phyloP scores from a whole-genome alignment of 2,329 filamentous ascomycete species.

The Trichoderma sp. region DNA sequence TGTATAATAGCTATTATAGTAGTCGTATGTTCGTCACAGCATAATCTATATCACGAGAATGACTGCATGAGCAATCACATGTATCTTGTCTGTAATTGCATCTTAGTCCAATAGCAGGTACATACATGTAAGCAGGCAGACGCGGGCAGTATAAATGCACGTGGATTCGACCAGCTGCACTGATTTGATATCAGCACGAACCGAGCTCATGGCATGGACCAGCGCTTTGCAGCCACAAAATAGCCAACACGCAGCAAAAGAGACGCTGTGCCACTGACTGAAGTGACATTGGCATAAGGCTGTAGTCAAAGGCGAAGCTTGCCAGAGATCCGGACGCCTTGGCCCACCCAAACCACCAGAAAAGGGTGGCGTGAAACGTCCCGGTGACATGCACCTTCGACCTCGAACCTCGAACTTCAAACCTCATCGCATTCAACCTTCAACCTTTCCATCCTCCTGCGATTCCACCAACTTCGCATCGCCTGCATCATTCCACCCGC shows the following conservation, averaged over 20 bases:
- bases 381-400: conserved; percentile 7
- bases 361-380: conserved; percentile 17
- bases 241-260: not conserved
- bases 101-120: not conserved
- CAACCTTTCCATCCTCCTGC: not conserved
- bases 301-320: not conserved
- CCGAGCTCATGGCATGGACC: not conserved
- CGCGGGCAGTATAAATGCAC: not conserved
- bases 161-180: not conserved
- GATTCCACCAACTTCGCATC: not conserved
- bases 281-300: not conserved
- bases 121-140: not conserved
- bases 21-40: not conserved
- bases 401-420: not conserved
- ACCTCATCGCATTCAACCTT: not conserved
- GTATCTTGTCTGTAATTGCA: not conserved
- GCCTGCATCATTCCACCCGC: fast-evolving
- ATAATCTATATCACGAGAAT: not conserved
- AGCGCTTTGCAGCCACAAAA: not conserved
- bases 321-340: not conserved
- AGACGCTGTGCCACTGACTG: not conserved
- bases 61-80: not conserved
- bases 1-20: not conserved
- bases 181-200: not conserved
- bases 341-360: not conserved